Evolutionary conservation across 2,329 filamentous ascomycete genomes (phyloP).

Genomic region (Ophiocordyceps camponoti-saundersi): DNA sequence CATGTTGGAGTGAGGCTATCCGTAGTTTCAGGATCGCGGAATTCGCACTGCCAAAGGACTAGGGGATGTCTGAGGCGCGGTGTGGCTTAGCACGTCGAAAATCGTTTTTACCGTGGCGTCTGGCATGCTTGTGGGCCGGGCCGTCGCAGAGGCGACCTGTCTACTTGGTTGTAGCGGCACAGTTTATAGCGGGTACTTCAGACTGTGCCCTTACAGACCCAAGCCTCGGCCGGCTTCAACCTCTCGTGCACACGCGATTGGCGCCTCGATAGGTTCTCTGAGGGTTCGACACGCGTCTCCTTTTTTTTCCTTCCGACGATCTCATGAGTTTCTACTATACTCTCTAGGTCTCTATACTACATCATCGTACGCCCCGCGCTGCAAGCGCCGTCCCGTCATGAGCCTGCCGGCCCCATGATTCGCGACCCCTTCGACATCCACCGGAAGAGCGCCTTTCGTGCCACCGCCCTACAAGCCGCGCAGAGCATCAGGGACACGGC

Average conservation of each 20-base stretch:
- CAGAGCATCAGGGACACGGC: conserved; percentile 27
- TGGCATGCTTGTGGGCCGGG: not conserved
- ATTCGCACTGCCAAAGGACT: not conserved
- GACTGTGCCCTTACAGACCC: not conserved
- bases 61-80: not conserved
- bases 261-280: not conserved
- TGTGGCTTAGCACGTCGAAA: not conserved
- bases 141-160: not conserved
- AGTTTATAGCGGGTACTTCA: not conserved
- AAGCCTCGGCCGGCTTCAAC: not conserved
- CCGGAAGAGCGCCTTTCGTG: conserved; percentile 27
- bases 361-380: not conserved
- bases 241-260: not conserved
- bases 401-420: conserved; percentile 17
- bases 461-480: conserved; percentile 26
- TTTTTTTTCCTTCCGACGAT: no score
- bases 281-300: no score
- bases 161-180: not conserved
- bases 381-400: conserved; percentile 9
- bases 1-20: not conserved
- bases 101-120: not conserved
- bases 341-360: not conserved
- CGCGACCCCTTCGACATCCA: conserved; percentile 28
- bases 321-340: not conserved
- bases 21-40: not conserved